Evolutionary conservation across 2,329 filamentous ascomycete genomes (phyloP).

Genomic region (Diaporthe amygdali): DNA sequence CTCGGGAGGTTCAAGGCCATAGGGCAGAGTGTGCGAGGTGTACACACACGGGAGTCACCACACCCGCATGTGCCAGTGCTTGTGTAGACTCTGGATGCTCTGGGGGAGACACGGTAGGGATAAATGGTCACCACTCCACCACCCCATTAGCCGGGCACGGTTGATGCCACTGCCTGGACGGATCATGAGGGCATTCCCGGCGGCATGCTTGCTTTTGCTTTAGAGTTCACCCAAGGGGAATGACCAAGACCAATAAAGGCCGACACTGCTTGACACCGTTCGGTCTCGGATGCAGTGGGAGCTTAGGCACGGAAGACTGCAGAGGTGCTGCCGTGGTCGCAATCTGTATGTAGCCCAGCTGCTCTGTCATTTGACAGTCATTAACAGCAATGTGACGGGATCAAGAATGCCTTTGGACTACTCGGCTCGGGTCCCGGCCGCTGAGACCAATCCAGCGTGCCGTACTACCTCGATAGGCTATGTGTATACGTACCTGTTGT

Average conservation of each 20-base stretch:
- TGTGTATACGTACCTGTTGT: neutral
- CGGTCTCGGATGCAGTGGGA: neutral
- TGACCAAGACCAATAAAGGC: neutral
- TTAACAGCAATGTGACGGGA: neutral
- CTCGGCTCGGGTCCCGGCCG: neutral
- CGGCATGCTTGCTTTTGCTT: no score
- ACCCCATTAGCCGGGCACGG: neutral
- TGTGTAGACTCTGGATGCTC: neutral
- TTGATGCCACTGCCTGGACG: neutral
- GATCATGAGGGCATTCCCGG: neutral
- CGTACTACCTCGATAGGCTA: neutral
- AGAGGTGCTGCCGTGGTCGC: neutral
- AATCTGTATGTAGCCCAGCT: neutral
- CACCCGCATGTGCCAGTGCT: neutral
- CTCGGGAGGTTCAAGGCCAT: neutral
- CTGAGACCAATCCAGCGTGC: neutral
- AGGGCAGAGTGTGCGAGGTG: neutral
- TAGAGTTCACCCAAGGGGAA: neutral
- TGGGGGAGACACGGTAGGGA: neutral
- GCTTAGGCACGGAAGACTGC: neutral
- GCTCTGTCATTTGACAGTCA: neutral
- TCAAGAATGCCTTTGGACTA: neutral
- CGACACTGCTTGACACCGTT: neutral
- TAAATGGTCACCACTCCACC: constrained; percentile 1
- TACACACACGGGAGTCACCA: neutral